Evolutionary conservation across 2,329 filamentous ascomycete species (phyloP).

Genomic region (Juglanconis sp.): DNA sequence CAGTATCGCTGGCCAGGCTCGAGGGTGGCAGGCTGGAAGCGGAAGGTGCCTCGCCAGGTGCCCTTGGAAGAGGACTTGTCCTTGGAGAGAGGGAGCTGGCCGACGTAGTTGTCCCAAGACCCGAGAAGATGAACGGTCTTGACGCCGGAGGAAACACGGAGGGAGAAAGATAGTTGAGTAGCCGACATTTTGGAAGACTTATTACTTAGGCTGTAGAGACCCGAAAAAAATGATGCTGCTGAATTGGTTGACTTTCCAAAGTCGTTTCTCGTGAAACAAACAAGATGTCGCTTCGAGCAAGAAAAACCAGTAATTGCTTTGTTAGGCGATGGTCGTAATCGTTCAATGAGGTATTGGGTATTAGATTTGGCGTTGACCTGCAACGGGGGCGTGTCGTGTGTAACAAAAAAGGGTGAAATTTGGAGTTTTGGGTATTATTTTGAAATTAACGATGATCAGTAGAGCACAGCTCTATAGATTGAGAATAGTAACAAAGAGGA

Average conservation of each 20-base stretch:
- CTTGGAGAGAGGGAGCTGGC: conserved; percentile 91
- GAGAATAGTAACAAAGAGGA: conserved; percentile 24
- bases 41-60: conserved; percentile 94
- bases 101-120: conserved; percentile 96
- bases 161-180: conserved; percentile 91
- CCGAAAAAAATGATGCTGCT: conserved; percentile 31
- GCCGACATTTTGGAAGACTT: conserved; percentile 67
- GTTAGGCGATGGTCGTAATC: conserved; percentile 36
- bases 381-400: conserved; percentile 39
- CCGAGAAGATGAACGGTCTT: conserved; percentile 97
- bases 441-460: conserved; percentile 23
- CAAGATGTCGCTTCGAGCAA: conserved; percentile 46
- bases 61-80: conserved; percentile 81
- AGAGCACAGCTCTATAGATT: conserved; percentile 35
- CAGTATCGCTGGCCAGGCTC: conserved; percentile 92
- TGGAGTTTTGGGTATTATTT: conserved; percentile 29
- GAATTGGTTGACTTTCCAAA: conserved; percentile 29
- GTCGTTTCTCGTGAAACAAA: conserved; percentile 12
- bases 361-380: conserved; percentile 43
- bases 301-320: conserved; percentile 53
- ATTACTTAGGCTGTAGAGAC: conserved; percentile 29
- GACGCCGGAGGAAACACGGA: conserved; percentile 92
- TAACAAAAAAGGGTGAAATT: conserved; percentile 27
- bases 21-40: conserved; percentile 84
- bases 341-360: conserved; percentile 32